Percentiles rank a stretch among this genome's conserved stretches.
Conservation (phyloP, 1,139 yeast species). For the Pneumocystis oryctolagi region DNA sequence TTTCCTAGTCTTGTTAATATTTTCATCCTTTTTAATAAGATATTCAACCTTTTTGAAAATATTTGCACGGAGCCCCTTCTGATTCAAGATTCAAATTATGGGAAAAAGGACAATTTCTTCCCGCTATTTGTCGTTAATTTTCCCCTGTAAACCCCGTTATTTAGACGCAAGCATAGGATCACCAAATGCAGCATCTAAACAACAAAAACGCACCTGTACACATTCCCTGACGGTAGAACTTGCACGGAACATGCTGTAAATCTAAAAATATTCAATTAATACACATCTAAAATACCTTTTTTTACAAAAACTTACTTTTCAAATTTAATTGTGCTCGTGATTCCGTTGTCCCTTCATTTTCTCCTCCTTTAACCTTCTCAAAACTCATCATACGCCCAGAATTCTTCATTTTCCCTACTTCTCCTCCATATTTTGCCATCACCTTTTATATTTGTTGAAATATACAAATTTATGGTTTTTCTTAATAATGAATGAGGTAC, state of each 20-base stretch:
- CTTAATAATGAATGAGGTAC: not conserved
- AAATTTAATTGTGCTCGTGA: not conserved
- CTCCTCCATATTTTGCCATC: not conserved
- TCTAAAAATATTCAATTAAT: not conserved
- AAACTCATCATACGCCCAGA: not conserved
- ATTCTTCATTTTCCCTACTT: not conserved
- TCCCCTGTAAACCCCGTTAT: not conserved
- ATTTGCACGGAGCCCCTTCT: conserved; percentile 73
- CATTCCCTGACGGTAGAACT: conserved; percentile 75
- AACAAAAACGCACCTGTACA: conserved; percentile 45
- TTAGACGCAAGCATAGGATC: not conserved
- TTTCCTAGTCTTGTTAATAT: conserved; percentile 37
- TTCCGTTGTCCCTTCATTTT: not conserved
- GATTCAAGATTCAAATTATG: conserved; percentile 52
- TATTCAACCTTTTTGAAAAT: conserved; percentile 46
- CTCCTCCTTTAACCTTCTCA: not conserved
- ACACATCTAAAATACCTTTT: not conserved
- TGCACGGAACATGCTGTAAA: conserved; percentile 70
- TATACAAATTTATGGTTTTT: not conserved
- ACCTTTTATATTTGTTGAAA: not conserved
- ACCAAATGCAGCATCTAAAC: not conserved
- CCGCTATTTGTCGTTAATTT: conserved; percentile 28
- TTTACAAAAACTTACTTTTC: not conserved
- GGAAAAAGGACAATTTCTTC: conserved; percentile 77
- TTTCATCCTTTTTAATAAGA: not conserved